Conservation (phyloP, 2,329 filamentous ascomycete genomes). For the Penicillium sp. region DNA sequence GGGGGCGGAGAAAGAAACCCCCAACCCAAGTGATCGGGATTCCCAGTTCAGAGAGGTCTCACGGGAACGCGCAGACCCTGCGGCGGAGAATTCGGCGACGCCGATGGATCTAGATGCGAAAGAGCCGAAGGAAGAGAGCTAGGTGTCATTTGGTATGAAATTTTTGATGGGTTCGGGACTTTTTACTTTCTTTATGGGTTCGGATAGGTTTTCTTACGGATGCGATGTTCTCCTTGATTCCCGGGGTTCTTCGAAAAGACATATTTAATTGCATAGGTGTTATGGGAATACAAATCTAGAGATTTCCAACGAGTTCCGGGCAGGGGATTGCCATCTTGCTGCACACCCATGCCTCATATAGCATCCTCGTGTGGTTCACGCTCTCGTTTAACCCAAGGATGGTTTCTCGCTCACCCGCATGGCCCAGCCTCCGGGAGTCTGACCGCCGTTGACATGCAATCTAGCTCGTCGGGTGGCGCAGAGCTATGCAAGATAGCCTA, state of each 20-base stretch:
- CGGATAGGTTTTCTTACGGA: conserved; percentile 6
- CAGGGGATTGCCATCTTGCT: neutral
- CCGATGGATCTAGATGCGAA: conserved; percentile 46
- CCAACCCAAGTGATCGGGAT: conserved; percentile 25
- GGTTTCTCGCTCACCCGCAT: neutral
- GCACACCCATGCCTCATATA: neutral
- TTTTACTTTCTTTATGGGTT: conserved; percentile 17
- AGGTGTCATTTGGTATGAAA: conserved; percentile 14
- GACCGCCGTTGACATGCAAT: neutral
- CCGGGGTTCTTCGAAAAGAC: conserved; percentile 9
- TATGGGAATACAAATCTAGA: conserved; percentile 5
- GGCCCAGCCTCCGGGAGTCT: neutral
- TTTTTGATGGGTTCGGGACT: neutral
- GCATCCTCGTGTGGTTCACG: neutral
- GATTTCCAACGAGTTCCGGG: neutral
- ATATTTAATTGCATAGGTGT: conserved; percentile 13
- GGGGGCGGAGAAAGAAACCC: conserved; percentile 29
- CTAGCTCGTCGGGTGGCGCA: neutral
- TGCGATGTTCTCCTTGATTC: neutral
- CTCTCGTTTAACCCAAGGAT: neutral
- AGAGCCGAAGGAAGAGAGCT: conserved; percentile 39
- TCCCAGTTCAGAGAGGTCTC: conserved; percentile 22
- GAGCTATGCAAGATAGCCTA: neutral
- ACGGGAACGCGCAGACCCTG: conserved; percentile 21
- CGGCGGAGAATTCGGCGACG: conserved; percentile 34